Percentiles rank a stretch among this genome's conserved stretches.
These are phyloP conservation scores for Kazachstania taianensis DNA, from an alignment of 805 yeast species.

Conservation along the genomic window DNA sequence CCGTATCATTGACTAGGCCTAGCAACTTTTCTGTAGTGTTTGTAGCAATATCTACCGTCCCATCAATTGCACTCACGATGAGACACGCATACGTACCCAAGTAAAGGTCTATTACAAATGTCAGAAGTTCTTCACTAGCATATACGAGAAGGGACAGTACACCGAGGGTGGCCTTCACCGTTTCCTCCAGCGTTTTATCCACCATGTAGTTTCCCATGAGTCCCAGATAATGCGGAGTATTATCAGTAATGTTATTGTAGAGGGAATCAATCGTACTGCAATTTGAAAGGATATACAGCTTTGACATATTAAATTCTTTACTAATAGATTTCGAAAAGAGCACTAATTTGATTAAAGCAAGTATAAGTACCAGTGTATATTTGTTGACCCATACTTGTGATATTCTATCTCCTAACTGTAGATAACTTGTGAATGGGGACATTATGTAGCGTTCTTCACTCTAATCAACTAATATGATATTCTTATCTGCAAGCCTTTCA, in stretches of 20 bases:
- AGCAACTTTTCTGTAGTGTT: slow-evolving; percentile 62
- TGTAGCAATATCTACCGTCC: slow-evolving; percentile 61
- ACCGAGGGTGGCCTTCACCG: slow-evolving; percentile 38
- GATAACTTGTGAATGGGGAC: slow-evolving; percentile 24
- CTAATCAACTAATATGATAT: no score
- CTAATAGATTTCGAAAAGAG: slow-evolving; percentile 44
- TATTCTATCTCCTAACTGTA: slow-evolving; percentile 42
- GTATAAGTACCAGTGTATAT: slow-evolving; percentile 43
- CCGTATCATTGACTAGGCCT: slow-evolving; percentile 48
- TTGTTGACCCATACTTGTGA: slow-evolving; percentile 62
- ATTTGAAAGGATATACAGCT: slow-evolving; percentile 31
- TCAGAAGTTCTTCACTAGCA: slow-evolving; percentile 47
- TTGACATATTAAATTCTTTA: slow-evolving; percentile 33
- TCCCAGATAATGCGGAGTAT: slow-evolving; percentile 50
- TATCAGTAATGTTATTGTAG: slow-evolving; percentile 27
- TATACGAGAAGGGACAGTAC: slow-evolving; percentile 39
- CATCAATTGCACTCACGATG: slow-evolving; percentile 60
- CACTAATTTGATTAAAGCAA: slow-evolving; percentile 50
- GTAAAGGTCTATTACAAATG: slow-evolving; percentile 60
- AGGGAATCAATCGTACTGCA: slow-evolving; percentile 40
- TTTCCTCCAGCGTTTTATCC: slow-evolving; percentile 36
- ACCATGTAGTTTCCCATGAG: slow-evolving; percentile 44
- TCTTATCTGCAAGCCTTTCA: no score
- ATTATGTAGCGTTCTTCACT: no score
- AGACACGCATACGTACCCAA: slow-evolving; percentile 85